Base-by-base conservation (phyloP, 2,329 filamentous ascomycete species). In the Diaporthe citrichinensis region DNA sequence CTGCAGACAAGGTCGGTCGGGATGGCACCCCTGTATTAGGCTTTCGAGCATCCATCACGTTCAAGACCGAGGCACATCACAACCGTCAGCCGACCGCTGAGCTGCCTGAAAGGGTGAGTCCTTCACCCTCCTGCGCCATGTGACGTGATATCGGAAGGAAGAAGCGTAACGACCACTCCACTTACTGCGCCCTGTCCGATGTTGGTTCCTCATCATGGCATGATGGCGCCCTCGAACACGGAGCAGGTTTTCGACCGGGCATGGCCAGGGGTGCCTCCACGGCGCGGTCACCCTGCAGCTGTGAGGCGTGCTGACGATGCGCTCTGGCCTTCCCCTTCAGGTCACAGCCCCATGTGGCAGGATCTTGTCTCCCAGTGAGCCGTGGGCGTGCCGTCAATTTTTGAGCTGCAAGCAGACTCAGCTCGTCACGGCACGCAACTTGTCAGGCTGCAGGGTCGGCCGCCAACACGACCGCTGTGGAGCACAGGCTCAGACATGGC, bases 121-220 rank as follows among this genome's bases (percentile, higher is more conserved):
- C 36, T 25, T n/a, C 31, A 23, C 25, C n/a, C n/a, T 36, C 23
- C 9, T n/a, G 55, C 31, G 49, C n/a, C 28, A 10, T 55, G 34
- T 41, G 71, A 58, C 34, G 57, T 62, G 57, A 9, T 41, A n/a
- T 62, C 31, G 46, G 23, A 23, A 51, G 9, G 46, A 36, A n/a
- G 39, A 7, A 53, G 31, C 44, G 34, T 55, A 15, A 53, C 10
- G 44, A 41, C 44, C 28, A 28, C 31, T 72, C 34, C 39, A 31
- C n/a, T 23, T n/a, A 8, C n/a, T 28, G 12, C 36, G 34, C 46
- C 36, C 28, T 10, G n/a, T 46, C 39, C 31, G 7, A 39, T 20
- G 72, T 74, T 76, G 67, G 72, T 53, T 41, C 20, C 57, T 67
- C 41, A 2, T 53, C n/a, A 49, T 49, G 58, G 23, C 69, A 67